phyloP scores from a whole-genome alignment of 106 monocot genomes.

The Vanilla planifolia region DNA sequence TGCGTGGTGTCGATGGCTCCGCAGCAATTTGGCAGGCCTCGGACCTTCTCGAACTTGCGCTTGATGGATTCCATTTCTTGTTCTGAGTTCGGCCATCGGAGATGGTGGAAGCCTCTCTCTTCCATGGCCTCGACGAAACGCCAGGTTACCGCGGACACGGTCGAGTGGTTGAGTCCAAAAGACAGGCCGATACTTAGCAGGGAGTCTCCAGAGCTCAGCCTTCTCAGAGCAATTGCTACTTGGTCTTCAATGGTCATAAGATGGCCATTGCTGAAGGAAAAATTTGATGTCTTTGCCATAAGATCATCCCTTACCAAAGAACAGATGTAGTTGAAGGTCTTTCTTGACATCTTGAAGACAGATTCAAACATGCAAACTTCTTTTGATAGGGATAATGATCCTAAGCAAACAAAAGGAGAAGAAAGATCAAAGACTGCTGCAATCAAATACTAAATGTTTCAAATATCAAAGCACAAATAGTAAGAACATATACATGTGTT shows the following conservation, averaged over 20 bases:
- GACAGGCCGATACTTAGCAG: slow-evolving; percentile 37
- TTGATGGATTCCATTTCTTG: slow-evolving; percentile 39
- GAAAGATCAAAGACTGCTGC: no score
- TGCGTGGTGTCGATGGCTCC: slow-evolving; percentile 72
- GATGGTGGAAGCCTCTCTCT: slow-evolving; percentile 49
- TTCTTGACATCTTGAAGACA: slow-evolving; percentile 86
- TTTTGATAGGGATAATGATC: slow-evolving; percentile 41
- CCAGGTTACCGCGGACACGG: slow-evolving; percentile 68
- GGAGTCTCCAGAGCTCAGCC: slow-evolving; percentile 64
- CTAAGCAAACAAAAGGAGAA: slow-evolving; percentile 11
- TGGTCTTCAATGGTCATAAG: slow-evolving; percentile 46
- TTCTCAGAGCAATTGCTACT: slow-evolving; percentile 64
- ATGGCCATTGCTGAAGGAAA: slow-evolving; percentile 44
- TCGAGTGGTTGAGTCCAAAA: slow-evolving; percentile 59
- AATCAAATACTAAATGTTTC: no score
- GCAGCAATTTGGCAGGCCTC: slow-evolving; percentile 65
- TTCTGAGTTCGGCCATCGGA: slow-evolving; percentile 48
- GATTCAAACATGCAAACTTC: slow-evolving; percentile 51
- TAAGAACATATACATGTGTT: no score
- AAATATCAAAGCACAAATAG: no score
- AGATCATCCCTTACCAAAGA: slow-evolving; percentile 65
- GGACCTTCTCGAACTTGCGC: slow-evolving; percentile 49
- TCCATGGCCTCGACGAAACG: slow-evolving; percentile 67
- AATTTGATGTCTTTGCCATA: slow-evolving; percentile 46
- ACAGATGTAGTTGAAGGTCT: slow-evolving; percentile 82